Conservation (phyloP, 176 grass and related monocot genomes). For the Triticum dicoccoides region DNA sequence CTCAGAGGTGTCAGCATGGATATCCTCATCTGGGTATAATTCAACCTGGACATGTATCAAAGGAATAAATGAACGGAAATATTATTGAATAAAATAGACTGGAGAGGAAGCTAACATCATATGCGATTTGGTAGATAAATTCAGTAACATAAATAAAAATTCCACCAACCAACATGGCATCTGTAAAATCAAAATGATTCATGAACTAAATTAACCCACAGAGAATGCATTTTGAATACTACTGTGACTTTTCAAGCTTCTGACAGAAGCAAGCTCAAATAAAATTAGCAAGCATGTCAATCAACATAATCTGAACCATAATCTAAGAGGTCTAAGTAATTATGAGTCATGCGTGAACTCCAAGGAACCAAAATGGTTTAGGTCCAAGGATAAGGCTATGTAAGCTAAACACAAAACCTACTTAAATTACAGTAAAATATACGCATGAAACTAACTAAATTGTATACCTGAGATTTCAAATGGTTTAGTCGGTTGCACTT, state of each 20-base stretch:
- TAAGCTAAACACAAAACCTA: constrained; percentile 10
- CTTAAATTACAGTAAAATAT: constrained; percentile 14
- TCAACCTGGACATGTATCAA: constrained; percentile 25
- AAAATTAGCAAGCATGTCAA: constrained; percentile 2
- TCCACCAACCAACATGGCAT: background rate
- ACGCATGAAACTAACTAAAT: constrained; percentile 10
- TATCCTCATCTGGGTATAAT: background rate
- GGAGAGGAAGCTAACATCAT: constrained; percentile 33
- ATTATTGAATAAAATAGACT: background rate
- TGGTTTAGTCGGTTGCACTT: constrained; percentile 46
- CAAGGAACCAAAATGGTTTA: constrained; percentile 31
- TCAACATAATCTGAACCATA: background rate
- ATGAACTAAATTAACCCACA: constrained; percentile 23
- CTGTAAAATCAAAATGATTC: constrained; percentile 4
- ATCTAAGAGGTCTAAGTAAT: constrained; percentile 2
- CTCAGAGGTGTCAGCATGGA: constrained; percentile 24
- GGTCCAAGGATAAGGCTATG: background rate
- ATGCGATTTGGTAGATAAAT: constrained; percentile 15
- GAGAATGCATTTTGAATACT: background rate
- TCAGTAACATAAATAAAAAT: background rate
- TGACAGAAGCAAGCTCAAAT: background rate
- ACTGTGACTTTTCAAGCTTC: background rate
- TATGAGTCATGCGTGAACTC: background rate
- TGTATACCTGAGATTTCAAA: constrained; percentile 65
- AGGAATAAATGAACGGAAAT: constrained; percentile 23